Evolutionary conservation across 768 basidiomycete species (phyloP).

Genomic region (Suillus tomentosus): DNA sequence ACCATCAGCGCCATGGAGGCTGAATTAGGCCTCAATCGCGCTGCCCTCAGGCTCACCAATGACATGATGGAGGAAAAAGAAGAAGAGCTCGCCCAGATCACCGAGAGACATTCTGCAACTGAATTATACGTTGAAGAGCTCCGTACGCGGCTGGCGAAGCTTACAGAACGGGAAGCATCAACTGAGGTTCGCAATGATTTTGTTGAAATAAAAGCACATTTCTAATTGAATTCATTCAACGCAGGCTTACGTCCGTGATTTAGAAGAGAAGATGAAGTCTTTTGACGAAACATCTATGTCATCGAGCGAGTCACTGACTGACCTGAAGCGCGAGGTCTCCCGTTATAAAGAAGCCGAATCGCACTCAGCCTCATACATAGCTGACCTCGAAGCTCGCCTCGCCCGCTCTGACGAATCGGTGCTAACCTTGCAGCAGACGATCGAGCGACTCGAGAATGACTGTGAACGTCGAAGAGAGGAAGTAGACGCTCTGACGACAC

Average conservation of each 20-base stretch:
- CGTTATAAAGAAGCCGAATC: constrained; percentile 76
- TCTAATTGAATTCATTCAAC: constrained; percentile 5
- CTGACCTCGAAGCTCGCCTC: constrained; percentile 83
- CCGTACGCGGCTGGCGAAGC: constrained; percentile 72
- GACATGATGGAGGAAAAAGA: constrained; percentile 93
- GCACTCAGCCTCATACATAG: constrained; percentile 75
- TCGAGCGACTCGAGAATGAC: constrained; percentile 79
- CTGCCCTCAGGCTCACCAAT: constrained; percentile 87
- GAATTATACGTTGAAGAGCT: constrained; percentile 90
- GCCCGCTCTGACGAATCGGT: constrained; percentile 79
- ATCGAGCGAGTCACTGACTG: constrained; percentile 77
- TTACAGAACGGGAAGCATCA: constrained; percentile 85
- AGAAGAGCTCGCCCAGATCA: constrained; percentile 66
- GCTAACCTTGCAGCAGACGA: constrained; percentile 61
- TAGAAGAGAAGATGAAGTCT: constrained; percentile 88
- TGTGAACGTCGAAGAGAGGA: constrained; percentile 73
- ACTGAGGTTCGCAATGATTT: constrained; percentile 65
- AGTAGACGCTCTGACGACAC: constrained; percentile 67
- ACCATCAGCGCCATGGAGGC: constrained; percentile 94
- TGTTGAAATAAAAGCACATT: constrained; percentile 3
- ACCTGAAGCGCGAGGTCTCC: constrained; percentile 81
- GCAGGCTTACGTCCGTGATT: constrained; percentile 89
- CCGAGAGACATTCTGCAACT: constrained; percentile 72
- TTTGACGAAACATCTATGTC: constrained; percentile 79
- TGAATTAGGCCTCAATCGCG: constrained; percentile 83